Base-by-base conservation (phyloP, 768 basidiomycete species). In the Lactarius pseudohatsudake region DNA sequence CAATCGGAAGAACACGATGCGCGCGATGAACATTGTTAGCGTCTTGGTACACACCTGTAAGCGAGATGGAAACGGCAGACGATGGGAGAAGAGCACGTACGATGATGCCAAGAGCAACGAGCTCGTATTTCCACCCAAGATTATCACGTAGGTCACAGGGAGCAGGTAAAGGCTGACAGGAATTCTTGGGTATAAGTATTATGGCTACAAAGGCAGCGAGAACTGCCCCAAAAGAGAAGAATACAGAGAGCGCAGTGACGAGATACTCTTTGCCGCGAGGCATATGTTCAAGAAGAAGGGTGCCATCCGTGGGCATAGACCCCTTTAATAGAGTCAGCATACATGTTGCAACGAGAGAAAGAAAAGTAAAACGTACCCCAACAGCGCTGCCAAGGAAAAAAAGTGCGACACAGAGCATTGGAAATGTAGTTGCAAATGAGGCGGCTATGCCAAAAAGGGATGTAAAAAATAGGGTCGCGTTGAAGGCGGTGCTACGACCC, bases 271-370 rank as follows among this genome's bases (percentile, higher is more conserved):
- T 94, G n/a, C 85, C 85, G 69, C 89, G 86, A 2, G 96, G 96
- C 81, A 98, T 87, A 72, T 97, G 94, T 72, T 99, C 96, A 10
- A 94, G 81, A 28, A 94, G 83, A 4, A 96, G 85, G 0, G 94
- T 98, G 7, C 96, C 95, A 71, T 98, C 96, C 0, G 96, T 98
- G 1, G 96, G 96, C 94, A 98, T 96, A 53, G 93, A 89, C 47
- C 95, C 90, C 92, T 95, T 63, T 20, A 15, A 59, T 40, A 13
- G 34, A 5, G 9, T 66, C 13, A 43, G n/a, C n/a, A 26, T 22
- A 26, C 32, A 26, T 22, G 26, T 34, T 26, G 50, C 55, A 53
- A n/a, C 16, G 61, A 57, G 15, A 59, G 20, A 47, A 59, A 57
- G 45, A 69, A 59, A 60, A 40, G 45, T 64, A 53, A 40, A n/a